These are phyloP conservation scores for Fusarium beomiforme DNA, from an alignment of 2,329 filamentous ascomycete species.

Conservation along the genomic window DNA sequence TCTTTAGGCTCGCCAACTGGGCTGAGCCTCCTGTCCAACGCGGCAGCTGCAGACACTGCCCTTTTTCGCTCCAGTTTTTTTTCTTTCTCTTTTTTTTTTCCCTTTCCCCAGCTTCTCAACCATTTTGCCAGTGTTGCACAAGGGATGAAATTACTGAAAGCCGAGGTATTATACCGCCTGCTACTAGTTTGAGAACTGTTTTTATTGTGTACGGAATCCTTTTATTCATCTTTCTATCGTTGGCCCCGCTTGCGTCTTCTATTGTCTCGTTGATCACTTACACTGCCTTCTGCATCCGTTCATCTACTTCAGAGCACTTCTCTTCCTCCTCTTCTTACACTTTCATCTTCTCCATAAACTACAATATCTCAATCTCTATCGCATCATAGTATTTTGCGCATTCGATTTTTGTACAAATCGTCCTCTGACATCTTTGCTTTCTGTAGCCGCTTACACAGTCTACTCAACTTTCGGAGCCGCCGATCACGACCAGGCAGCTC, in stretches of 20 bases:
- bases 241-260: neutral
- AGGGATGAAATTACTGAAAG: neutral
- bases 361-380: neutral
- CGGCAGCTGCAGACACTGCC: constrained; percentile 18
- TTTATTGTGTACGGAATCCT: constrained; percentile 18
- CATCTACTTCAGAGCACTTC: neutral
- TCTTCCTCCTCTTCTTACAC: neutral
- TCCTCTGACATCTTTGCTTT: constrained; percentile 25
- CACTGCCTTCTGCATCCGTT: constrained; percentile 11
- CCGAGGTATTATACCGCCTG: neutral
- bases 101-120: constrained; percentile 1
- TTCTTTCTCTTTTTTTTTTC: neutral
- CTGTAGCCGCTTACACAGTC: constrained; percentile 36
- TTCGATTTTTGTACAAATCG: neutral
- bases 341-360: neutral
- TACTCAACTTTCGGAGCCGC: constrained; percentile 37
- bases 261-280: constrained; percentile 28
- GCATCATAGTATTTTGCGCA: neutral
- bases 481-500: constrained; percentile 37
- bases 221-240: constrained; percentile 1
- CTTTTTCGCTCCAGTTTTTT: constrained; percentile 37
- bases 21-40: constrained; percentile 29
- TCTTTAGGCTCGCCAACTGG: neutral
- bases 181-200: neutral
- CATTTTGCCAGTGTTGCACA: constrained; percentile 8